Evolutionary conservation across 768 basidiomycete genomes (phyloP), one percentile per base, ranked within the genome.

Genomic region (Tephrocybe sp.): DNA sequence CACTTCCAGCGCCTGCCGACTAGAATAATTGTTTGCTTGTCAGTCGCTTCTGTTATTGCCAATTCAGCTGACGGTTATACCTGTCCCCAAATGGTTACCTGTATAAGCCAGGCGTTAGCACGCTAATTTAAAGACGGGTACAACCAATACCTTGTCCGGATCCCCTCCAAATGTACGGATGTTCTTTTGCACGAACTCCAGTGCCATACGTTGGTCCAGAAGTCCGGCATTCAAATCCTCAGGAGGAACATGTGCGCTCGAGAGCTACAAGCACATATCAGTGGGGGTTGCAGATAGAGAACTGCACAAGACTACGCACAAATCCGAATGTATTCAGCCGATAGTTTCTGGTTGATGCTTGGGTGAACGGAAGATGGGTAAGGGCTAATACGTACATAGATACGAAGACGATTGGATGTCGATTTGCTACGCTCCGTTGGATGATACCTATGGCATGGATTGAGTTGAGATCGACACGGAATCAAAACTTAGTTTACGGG

Each of bases 91-190:
- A 79, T 79, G 12, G 80, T 80, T 2, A 79, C 76, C 78, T 80
- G 7, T 45, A 24, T 12, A 15, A 52, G 23, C 23, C 23, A 40
- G 17, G n/a, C 3, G 14, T 15, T 14, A 21, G 8, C 10, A 20
- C 21, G 24, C 5, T 15, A 6, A n/a, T 33, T 33, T 9, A 3
- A 10, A 38, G 39, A 28, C 11, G 4, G n/a, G 14, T 4, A 36
- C 5, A 15, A 36, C 20, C 24, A 17, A 33, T 12, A 73, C 82
- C 67, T 83, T 85, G 11, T 65, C 55, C 12, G 79, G 77, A 64
- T 86, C 79, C 1, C 86, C 86, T 10, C 85, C 85, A 58, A 88
- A 88, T 2, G 74, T 73, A 3, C 69, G 75, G 14, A 88, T 81
- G 57, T 89, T 85, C n/a, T 83, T 69, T 54, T 85, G 77, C 0